Conservation (phyloP, 1,284 basidiomycete genomes). For the Ganoderma sinense region DNA sequence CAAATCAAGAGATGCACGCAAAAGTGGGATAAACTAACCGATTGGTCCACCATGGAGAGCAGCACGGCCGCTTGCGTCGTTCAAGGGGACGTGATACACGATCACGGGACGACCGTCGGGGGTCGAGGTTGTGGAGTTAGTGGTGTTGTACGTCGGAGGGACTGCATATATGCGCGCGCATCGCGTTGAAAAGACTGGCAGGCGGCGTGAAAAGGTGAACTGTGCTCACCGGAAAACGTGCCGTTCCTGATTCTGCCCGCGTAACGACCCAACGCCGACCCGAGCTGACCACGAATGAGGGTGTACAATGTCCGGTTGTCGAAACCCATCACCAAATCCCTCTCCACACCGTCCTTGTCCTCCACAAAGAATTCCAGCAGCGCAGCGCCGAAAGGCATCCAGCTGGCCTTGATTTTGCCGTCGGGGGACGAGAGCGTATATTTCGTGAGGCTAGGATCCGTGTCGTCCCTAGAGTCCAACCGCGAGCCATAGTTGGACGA, state of each 20-base stretch:
- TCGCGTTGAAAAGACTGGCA: neutral
- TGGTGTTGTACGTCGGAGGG: slow-evolving; percentile 3
- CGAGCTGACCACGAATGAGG: neutral
- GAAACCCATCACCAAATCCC: slow-evolving; percentile 8
- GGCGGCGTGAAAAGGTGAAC: neutral
- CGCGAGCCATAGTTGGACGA: neutral
- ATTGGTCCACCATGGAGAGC: slow-evolving; percentile 1
- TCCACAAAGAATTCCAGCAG: neutral
- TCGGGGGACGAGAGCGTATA: neutral
- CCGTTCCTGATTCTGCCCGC: slow-evolving; percentile 4
- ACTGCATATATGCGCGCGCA: neutral
- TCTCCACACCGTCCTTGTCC: neutral
- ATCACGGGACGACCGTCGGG: neutral
- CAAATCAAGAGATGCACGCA: too few species aligned
- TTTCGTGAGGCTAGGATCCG: neutral
- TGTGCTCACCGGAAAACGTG: slow-evolving; percentile 2
- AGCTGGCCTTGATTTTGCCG: slow-evolving; percentile 2
- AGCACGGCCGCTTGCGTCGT: slow-evolving; percentile 1
- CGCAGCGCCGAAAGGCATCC: slow-evolving; percentile 3
- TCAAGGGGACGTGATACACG: neutral
- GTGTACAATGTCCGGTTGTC: slow-evolving; percentile 4
- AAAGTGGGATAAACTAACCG: neutral
- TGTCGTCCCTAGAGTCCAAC: neutral
- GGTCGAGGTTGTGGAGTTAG: neutral
- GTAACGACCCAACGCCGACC: neutral